phyloP scores from a whole-genome alignment of 768 basidiomycete genomes.

The Lanmaoa rubissima region DNA sequence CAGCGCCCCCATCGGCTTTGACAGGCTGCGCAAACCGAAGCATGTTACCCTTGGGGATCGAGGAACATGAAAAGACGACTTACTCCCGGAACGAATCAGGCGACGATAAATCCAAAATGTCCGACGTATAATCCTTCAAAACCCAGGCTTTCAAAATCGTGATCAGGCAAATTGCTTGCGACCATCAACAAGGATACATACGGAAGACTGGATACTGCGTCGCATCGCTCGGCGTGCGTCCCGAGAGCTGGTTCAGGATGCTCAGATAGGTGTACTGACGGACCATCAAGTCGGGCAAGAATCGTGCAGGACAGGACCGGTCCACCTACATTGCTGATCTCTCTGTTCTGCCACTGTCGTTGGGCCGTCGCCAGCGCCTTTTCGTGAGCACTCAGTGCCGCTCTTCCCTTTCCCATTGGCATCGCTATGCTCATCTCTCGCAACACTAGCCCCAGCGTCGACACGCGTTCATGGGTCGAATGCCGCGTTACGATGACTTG shows the following conservation, averaged over 20 bases:
- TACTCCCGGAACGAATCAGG: constrained; percentile 71
- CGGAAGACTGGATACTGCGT: constrained; percentile 94
- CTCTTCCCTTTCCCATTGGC: constrained; percentile 21
- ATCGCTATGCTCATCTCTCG: constrained; percentile 35
- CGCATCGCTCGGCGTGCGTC: constrained; percentile 90
- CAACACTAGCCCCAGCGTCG: constrained; percentile 48
- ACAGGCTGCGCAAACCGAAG: constrained; percentile 48
- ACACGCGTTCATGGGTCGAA: constrained; percentile 35
- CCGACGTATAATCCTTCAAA: constrained; percentile 77
- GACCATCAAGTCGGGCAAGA: not conserved
- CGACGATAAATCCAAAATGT: constrained; percentile 61
- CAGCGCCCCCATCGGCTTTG: constrained; percentile 88
- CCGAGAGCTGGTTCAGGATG: constrained; percentile 88
- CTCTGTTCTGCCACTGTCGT: constrained; percentile 82
- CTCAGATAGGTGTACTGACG: constrained; percentile 83
- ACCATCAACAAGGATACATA: constrained; percentile 34
- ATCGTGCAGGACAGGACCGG: not conserved
- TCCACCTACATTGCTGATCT: constrained; percentile 81
- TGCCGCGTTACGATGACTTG: constrained; percentile 43
- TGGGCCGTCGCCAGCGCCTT: constrained; percentile 67
- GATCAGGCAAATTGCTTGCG: not conserved
- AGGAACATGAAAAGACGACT: constrained; percentile 22
- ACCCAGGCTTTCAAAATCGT: constrained; percentile 71
- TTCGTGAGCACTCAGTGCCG: constrained; percentile 10
- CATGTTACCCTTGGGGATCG: not conserved